These are phyloP conservation scores for Fusarium tupiense DNA, from an alignment of 2,329 filamentous ascomycete genomes.

Conservation along the genomic window DNA sequence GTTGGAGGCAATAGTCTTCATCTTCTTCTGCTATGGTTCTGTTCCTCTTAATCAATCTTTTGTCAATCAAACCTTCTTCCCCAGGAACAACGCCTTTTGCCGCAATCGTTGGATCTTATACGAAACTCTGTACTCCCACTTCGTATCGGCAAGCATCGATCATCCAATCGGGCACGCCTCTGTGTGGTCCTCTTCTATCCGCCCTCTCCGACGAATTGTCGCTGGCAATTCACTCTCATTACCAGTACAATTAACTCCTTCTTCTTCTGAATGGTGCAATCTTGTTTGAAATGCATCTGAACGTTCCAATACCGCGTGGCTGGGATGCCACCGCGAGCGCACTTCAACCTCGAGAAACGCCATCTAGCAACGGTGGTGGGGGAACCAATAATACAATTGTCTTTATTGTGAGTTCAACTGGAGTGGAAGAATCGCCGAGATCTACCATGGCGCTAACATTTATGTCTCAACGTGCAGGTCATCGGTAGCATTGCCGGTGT, in stretches of 20 bases:
- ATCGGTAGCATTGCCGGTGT: conserved; percentile 28
- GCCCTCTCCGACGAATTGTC: conserved; percentile 9
- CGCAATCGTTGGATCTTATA: conserved; percentile 4
- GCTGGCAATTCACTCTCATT: neutral
- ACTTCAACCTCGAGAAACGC: conserved; percentile 10
- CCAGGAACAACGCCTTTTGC: neutral
- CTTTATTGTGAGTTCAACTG: conserved; percentile 38
- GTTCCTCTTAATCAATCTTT: neutral
- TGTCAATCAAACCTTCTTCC: conserved; percentile 2
- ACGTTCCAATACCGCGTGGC: conserved; percentile 32
- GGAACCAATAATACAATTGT: conserved; percentile 27
- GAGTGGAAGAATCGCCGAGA: neutral
- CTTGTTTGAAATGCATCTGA: conserved; percentile 36
- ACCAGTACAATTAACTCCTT: conserved; percentile 1
- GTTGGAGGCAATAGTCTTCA: conserved; percentile 27
- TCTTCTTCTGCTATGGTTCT: conserved; percentile 13
- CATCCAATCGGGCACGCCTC: conserved; percentile 16
- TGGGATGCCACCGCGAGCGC: conserved; percentile 27
- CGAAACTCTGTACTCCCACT: conserved; percentile 9
- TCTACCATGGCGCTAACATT: conserved; percentile 1
- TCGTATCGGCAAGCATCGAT: conserved; percentile 14
- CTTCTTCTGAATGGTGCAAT: conserved; percentile 29
- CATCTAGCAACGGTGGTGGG: neutral
- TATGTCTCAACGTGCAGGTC: conserved; percentile 20
- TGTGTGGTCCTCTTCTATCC: conserved; percentile 7